A percentile compares a stretch with the other conserved stretches of the same genome.
These are phyloP conservation scores for Vanrija sp. DNA, from an alignment of 1,284 basidiomycete genomes.

Conservation along the genomic window DNA sequence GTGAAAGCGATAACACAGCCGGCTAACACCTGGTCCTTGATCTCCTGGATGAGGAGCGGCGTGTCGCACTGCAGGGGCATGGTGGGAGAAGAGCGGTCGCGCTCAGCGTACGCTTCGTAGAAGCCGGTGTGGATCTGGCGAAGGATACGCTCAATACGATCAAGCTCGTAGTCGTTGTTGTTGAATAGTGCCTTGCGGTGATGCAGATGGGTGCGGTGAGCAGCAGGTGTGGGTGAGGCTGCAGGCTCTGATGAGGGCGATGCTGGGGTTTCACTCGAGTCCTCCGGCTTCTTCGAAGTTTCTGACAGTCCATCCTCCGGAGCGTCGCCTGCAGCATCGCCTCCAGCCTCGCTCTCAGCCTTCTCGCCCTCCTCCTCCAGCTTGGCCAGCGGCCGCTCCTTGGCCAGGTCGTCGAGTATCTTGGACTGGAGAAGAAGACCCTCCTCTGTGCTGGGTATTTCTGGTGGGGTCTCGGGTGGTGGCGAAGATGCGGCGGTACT, in stretches of 20 bases:
- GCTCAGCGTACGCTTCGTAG: slow-evolving; percentile 53
- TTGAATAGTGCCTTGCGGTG: slow-evolving; percentile 61
- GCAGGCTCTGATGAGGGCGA: slow-evolving; percentile 15
- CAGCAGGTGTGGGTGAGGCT: not conserved
- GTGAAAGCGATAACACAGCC: slow-evolving; percentile 85
- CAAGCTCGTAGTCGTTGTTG: slow-evolving; percentile 82
- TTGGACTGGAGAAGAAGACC: slow-evolving; percentile 53
- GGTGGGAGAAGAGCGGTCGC: not conserved
- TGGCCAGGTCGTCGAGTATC: slow-evolving; percentile 75
- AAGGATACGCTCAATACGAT: slow-evolving; percentile 69
- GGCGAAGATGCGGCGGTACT: slow-evolving; percentile 8
- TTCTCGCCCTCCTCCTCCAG: slow-evolving; percentile 73
- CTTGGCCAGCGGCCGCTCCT: slow-evolving; percentile 80
- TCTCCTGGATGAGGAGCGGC: slow-evolving; percentile 57
- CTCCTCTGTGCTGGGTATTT: slow-evolving; percentile 24
- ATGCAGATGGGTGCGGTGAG: slow-evolving; percentile 8
- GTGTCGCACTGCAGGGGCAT: slow-evolving; percentile 24
- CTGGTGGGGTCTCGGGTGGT: slow-evolving; percentile 13
- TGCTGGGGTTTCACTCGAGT: slow-evolving; percentile 32
- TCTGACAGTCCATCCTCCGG: slow-evolving; percentile 4
- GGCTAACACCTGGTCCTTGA: slow-evolving; percentile 70
- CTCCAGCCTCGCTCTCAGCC: slow-evolving; percentile 19
- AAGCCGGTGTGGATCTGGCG: slow-evolving; percentile 71
- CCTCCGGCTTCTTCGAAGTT: not conserved
- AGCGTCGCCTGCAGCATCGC: slow-evolving; percentile 9